Evolutionary conservation across 2,329 filamentous ascomycete genomes (phyloP), one percentile per base, ranked within the genome.

Genomic region (Cordyceps cicadae): DNA sequence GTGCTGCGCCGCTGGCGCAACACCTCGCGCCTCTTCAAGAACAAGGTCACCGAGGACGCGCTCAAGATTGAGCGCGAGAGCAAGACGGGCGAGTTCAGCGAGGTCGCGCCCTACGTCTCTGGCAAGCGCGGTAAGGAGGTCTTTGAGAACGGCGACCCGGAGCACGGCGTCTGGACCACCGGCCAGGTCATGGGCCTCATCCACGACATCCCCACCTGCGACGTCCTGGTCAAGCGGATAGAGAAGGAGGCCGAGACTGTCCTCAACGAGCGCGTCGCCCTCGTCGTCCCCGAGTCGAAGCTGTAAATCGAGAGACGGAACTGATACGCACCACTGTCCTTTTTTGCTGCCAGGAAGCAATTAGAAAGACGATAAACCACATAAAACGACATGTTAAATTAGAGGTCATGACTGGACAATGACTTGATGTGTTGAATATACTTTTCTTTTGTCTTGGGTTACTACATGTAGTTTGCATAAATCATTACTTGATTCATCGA

Each of bases 151-250:
- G 94, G 94, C 19, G 94, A 99, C 71, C 84, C 89, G 58, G 89
- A 99, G 69, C 90, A 85, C 71, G 94, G 94, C 59, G 92, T 97
- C 45, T 99, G 94, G 94, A 97, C 94, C 21, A 92, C 93, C 9
- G 94, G 94, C 12, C 93, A 97, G 73, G 93, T 97, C 66, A 96
- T 99, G 66, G 90, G 90, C 6, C 73, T 94, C 60, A 94, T 94
- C 64, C 85, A 93, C 67, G 90, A 94, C 68, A 89, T 92, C 59
- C 89, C 89, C 9, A 90, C 87, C 0, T 93, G 90, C 69, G 81
- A 82, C 52, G 85, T 77, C 1, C 76, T 94, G 29, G 76, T 92
- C 11, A 78, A 78, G 66, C 82, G 90, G 61, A 92, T 94, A 67
- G 89, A 92, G 77, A 86, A 79, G 71, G 90, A 93, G 72, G 89